A percentile compares a stretch with the other conserved stretches of the same genome.
Evolutionary conservation across 768 basidiomycete species (phyloP).

Genomic region (Termitomyces eurrhizus): DNA sequence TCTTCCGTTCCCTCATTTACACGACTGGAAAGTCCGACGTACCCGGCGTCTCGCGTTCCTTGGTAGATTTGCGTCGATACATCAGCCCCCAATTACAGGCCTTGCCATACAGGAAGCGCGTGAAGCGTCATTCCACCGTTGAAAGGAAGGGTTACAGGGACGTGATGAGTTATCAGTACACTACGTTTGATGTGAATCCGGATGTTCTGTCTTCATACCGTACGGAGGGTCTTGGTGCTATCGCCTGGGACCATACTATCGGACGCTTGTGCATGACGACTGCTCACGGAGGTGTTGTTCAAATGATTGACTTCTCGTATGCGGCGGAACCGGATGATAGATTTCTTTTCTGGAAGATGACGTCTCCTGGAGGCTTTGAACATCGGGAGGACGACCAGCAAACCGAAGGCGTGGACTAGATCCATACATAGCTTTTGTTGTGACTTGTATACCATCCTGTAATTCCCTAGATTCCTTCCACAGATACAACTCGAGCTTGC

Average conservation of each 20-base stretch:
- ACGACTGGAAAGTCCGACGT: constrained; percentile 18
- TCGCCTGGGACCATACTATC: constrained; percentile 64
- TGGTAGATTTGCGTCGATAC: constrained; percentile 32
- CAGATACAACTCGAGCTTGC: too few relatives aligned
- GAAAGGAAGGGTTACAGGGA: constrained; percentile 20
- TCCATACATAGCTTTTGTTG: background rate
- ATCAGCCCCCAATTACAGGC: constrained; percentile 26
- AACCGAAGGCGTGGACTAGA: background rate
- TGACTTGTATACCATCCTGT: background rate
- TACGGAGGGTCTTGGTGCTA: constrained; percentile 36
- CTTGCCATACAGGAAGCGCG: constrained; percentile 5
- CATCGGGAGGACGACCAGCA: background rate
- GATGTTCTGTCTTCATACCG: constrained; percentile 11
- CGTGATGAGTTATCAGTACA: constrained; percentile 15
- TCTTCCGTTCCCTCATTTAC: constrained; percentile 40
- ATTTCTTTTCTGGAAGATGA: constrained; percentile 27
- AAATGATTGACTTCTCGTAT: constrained; percentile 46
- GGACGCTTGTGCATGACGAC: constrained; percentile 55
- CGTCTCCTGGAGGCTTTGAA: constrained; percentile 15
- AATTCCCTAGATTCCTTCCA: too few relatives aligned
- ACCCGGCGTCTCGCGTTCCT: background rate
- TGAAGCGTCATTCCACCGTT: constrained; percentile 8
- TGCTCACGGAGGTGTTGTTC: constrained; percentile 32
- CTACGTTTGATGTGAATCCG: constrained; percentile 10
- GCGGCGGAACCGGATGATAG: constrained; percentile 23